These are phyloP conservation scores for Lachnellula suecica DNA, from an alignment of 2,329 filamentous ascomycete species.

Conservation along the genomic window DNA sequence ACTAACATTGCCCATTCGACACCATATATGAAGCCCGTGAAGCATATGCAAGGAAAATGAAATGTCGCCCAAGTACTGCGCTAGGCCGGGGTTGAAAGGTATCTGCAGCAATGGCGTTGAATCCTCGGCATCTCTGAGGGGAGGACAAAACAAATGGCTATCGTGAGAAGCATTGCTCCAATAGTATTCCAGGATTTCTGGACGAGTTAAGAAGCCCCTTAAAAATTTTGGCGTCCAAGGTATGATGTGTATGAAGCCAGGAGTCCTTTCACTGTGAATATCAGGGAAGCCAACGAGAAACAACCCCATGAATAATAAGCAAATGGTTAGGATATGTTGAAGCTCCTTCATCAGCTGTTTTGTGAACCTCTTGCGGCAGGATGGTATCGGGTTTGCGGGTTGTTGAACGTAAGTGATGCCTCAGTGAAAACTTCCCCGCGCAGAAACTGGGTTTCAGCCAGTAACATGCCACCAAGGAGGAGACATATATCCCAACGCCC, in stretches of 20 bases:
- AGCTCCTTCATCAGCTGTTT: not conserved
- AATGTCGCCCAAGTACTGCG: constrained; percentile 54
- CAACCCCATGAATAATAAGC: not conserved
- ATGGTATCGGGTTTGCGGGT: not conserved
- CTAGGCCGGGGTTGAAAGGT: constrained; percentile 45
- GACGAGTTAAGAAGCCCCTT: not conserved
- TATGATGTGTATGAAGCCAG: constrained; percentile 1
- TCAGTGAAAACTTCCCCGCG: not conserved
- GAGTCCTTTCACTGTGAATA: not conserved
- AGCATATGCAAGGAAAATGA: constrained; percentile 58
- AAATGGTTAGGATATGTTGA: constrained; percentile 2
- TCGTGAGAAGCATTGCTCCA: constrained; percentile 15
- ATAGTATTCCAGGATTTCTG: constrained; percentile 16
- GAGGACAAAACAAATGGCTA: constrained; percentile 21
- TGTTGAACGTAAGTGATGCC: not conserved
- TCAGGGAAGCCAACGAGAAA: constrained; percentile 11
- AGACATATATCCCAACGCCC: constrained; percentile 16
- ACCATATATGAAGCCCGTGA: constrained; percentile 46
- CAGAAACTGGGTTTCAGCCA: constrained; percentile 13
- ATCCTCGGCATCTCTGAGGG: constrained; percentile 12
- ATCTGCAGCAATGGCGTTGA: constrained; percentile 30
- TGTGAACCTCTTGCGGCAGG: not conserved
- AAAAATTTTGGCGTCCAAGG: not conserved
- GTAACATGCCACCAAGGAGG: constrained; percentile 15
- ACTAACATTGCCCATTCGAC: constrained; percentile 12